Evolutionary conservation across 371 early-diverging fungal species (phyloP).

Genomic region (Lichtheimia corymbifera): DNA sequence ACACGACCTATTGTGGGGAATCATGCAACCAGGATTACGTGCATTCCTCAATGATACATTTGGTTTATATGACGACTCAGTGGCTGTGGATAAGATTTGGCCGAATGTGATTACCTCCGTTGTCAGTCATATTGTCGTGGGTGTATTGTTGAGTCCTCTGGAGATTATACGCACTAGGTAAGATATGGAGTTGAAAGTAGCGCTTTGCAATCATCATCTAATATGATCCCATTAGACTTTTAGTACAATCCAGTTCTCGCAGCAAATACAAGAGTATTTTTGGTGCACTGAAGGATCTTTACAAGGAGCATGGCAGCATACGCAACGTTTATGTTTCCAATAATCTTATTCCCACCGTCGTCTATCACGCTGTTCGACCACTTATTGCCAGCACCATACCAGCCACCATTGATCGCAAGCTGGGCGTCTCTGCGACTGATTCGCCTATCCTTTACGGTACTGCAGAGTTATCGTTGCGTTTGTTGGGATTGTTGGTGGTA

Average conservation of each 20-base stretch:
- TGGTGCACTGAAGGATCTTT: constrained; percentile 72
- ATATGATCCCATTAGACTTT: constrained; percentile 4
- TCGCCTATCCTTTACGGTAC: constrained; percentile 69
- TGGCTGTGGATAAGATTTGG: constrained; percentile 62
- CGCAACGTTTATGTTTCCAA: constrained; percentile 63
- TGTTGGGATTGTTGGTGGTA: constrained; percentile 73
- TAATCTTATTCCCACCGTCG: constrained; percentile 72
- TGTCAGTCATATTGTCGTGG: constrained; percentile 69
- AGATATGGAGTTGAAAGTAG: neutral
- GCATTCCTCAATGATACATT: constrained; percentile 74
- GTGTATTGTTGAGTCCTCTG: constrained; percentile 75
- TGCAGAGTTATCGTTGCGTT: constrained; percentile 68
- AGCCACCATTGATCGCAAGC: constrained; percentile 70
- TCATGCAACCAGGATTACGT: constrained; percentile 65
- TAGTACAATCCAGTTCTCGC: constrained; percentile 76
- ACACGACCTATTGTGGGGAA: neutral
- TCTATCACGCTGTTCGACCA: constrained; percentile 78
- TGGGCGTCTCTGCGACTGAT: constrained; percentile 63
- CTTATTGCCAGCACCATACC: constrained; percentile 72
- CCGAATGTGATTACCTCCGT: constrained; percentile 74
- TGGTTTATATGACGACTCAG: constrained; percentile 77
- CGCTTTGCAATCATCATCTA: too few relatives aligned
- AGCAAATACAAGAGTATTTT: constrained; percentile 77
- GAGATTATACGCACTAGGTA: constrained; percentile 78
- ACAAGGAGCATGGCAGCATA: constrained; percentile 82